Base-by-base conservation (phyloP, 164 flowering plant species). In the Umbilicus rupestris region DNA sequence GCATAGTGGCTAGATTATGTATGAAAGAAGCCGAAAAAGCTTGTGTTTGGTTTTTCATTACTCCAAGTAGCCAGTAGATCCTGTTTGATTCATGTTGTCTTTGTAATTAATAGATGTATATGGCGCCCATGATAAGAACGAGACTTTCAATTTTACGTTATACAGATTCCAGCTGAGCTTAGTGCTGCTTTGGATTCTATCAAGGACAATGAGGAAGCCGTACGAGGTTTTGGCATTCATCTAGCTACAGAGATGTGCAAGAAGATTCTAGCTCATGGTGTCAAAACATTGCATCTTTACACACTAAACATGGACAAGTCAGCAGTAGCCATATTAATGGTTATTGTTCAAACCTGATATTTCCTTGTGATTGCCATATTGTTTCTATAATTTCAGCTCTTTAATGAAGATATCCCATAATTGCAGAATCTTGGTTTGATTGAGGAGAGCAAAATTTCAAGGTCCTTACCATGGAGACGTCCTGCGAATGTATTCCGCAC, bases 221-320 rank as follows among this genome's bases (percentile, higher is more conserved):
- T 95, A 31, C 89, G 52, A 75, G 79, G 86, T 42, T 95, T 85
- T 72, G 97, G 99, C 26, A 77, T 95, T 76, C 96, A 95, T 79
- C 87, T 87, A 74, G 99, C 92, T 77, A 91, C 99, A 3, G 97
- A 94, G 78, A 94, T 91, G 96, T 94, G 99, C 88, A 86, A 81
- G 84, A 91, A 91, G 81, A 94, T 94, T 71, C 69, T 94, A 70
- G 87, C 96, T 67, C 76, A 74, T 79, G 99, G 99, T 63, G 89
- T 94, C 72, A 87, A 79, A 71, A 82, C 91, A 24, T 19, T 94
- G 77, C 99, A 95, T 77, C 87, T 95, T n/a, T 95, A 95, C 60
- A 94, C 97, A 1, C 77, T 94, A 46, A 91, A 94, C 79, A 89
- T 85, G 97, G 99, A 92, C 70, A 89, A 88, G 72, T 84, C 97